Evolutionary conservation across 1,139 yeast genomes (phyloP).

Genomic region (Suhomyces maxii): DNA sequence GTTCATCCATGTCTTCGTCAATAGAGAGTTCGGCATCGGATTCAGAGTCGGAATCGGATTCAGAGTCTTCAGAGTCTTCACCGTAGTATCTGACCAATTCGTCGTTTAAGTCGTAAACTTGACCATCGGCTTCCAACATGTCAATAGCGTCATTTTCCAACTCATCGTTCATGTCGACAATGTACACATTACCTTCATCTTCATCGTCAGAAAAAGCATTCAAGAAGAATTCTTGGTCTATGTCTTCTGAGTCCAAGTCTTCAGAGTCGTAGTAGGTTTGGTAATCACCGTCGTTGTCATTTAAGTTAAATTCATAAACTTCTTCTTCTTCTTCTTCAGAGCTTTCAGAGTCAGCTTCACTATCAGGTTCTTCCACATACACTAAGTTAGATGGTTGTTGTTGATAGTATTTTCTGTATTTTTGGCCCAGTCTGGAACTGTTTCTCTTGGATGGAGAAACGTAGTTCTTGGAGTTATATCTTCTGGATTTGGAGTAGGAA

Average conservation of each 20-base stretch:
- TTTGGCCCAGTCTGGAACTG: conserved; percentile 13
- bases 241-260: conserved; percentile 17
- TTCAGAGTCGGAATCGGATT: conserved; percentile 17
- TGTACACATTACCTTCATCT: conserved; percentile 15
- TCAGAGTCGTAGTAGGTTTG: background rate
- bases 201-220: conserved; percentile 16
- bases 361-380: conserved; percentile 45
- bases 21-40: conserved; percentile 17
- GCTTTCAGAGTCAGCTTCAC: conserved; percentile 17
- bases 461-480: conserved; percentile 9
- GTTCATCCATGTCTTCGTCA: conserved; percentile 27
- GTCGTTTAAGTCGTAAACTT: conserved; percentile 40
- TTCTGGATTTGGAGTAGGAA: conserved; percentile 9
- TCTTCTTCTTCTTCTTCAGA: conserved; percentile 25
- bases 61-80: conserved; percentile 18
- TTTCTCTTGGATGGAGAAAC: conserved; percentile 3
- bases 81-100: conserved; percentile 43
- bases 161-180: conserved; percentile 40
- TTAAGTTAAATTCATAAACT: conserved; percentile 29
- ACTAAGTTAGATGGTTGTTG: conserved; percentile 36
- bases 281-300: conserved; percentile 12
- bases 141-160: conserved; percentile 38
- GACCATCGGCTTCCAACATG: conserved; percentile 36
- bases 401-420: conserved; percentile 34
- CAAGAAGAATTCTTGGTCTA: conserved; percentile 8